These are phyloP conservation scores for Suillus brevipes DNA, from an alignment of 768 basidiomycete species.

Conservation along the genomic window DNA sequence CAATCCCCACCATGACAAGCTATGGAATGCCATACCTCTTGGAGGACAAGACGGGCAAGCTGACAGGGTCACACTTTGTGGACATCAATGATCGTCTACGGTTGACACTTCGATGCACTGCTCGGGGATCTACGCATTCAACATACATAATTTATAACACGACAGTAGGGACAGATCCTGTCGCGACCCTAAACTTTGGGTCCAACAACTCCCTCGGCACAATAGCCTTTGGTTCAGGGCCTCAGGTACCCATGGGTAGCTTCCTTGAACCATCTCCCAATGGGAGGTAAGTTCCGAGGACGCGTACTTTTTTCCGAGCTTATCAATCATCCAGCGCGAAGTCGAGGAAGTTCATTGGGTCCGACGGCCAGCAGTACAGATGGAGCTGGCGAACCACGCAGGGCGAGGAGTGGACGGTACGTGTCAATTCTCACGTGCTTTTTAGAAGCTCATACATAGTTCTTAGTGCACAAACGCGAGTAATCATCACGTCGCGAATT, in stretches of 20 bases:
- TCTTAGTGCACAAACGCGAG: conserved; percentile 54
- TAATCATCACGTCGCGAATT: conserved; percentile 58
- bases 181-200: conserved; percentile 54
- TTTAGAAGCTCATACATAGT: background rate
- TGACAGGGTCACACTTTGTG: conserved; percentile 56
- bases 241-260: conserved; percentile 46
- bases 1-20: conserved; percentile 34
- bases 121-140: conserved; percentile 39
- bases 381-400: conserved; percentile 53
- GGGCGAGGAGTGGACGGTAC: conserved; percentile 66
- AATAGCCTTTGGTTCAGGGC: conserved; percentile 42
- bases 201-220: conserved; percentile 51
- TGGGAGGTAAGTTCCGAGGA: conserved; percentile 42
- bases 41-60: conserved; percentile 58
- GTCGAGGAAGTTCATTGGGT: conserved; percentile 54
- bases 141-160: conserved; percentile 56
- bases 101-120: conserved; percentile 50
- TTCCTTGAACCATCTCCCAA: conserved; percentile 47
- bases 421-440: conserved; percentile 21
- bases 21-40: conserved; percentile 64
- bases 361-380: conserved; percentile 60
- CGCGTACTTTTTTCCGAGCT: conserved; percentile 4
- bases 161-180: conserved; percentile 26
- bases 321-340: conserved; percentile 35
- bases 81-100: conserved; percentile 65